Percentiles rank a stretch among this genome's conserved stretches.
phyloP scores from a whole-genome alignment of 306 rosid species.

The Carpinus fangiana region DNA sequence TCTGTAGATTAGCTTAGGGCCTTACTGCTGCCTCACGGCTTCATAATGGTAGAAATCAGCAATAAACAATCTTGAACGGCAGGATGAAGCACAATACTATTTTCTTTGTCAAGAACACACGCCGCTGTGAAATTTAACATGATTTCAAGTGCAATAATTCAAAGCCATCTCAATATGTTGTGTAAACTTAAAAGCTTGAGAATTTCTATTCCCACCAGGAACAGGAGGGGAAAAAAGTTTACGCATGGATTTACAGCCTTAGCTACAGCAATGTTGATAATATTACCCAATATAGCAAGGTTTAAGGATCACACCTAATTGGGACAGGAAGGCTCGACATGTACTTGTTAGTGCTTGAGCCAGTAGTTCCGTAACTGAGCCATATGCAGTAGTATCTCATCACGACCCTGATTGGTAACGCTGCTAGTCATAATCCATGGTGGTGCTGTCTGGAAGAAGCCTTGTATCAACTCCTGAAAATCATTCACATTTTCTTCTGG shows the following conservation, averaged over 20 bases:
- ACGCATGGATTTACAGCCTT: neutral
- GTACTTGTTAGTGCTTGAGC: conserved; percentile 73
- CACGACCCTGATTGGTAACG: conserved; percentile 88
- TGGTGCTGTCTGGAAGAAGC: conserved; percentile 72
- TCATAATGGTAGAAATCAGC: neutral
- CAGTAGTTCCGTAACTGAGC: conserved; percentile 96
- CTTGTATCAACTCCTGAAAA: conserved; percentile 76
- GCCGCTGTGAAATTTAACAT: conserved; percentile 15
- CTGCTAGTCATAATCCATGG: conserved; percentile 99
- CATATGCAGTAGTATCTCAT: conserved; percentile 89
- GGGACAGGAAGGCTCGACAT: conserved; percentile 9
- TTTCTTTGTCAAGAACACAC: neutral
- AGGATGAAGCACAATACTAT: neutral
- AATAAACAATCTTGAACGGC: neutral
- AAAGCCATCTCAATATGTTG: neutral
- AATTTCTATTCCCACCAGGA: neutral
- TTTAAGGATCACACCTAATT: conserved; percentile 15
- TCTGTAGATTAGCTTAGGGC: conserved; percentile 11
- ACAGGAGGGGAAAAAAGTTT: neutral
- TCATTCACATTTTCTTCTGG: conserved; percentile 85
- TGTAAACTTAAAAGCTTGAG: neutral
- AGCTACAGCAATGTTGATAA: neutral
- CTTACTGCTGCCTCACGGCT: neutral
- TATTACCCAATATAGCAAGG: neutral
- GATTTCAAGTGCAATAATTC: conserved; percentile 9